These are phyloP conservation scores for Syncephalastrum sp. DNA, from an alignment of 371 early-diverging fungal species.

Conservation along the genomic window DNA sequence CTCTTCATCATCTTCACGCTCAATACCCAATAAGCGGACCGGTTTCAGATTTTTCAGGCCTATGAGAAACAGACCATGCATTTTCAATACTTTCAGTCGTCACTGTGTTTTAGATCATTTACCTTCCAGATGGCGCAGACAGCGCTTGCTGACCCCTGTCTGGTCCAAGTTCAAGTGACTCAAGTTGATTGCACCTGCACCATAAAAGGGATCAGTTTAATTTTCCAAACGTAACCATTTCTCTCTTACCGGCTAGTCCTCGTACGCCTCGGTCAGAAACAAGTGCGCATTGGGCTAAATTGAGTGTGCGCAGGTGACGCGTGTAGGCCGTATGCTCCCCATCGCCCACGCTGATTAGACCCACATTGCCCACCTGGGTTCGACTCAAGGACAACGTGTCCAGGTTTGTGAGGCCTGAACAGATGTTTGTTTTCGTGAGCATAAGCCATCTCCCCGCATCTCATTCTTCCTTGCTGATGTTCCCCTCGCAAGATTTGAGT, in stretches of 20 bases:
- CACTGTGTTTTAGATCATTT: slow-evolving; percentile 5
- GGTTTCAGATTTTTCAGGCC: slow-evolving; percentile 28
- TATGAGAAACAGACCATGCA: slow-evolving; percentile 8
- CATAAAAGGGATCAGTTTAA: slow-evolving; percentile 7
- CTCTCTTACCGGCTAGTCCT: slow-evolving; percentile 24
- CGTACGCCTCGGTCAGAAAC: slow-evolving; percentile 31
- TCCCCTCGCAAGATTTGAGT: not conserved
- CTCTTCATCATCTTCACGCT: slow-evolving; percentile 24
- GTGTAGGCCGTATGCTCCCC: slow-evolving; percentile 27
- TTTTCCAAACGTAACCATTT: not conserved
- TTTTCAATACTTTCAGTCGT: not conserved
- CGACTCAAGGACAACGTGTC: slow-evolving; percentile 28
- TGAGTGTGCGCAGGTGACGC: slow-evolving; percentile 27
- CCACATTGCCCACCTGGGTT: slow-evolving; percentile 18
- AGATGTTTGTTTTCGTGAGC: not conserved
- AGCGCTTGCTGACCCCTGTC: slow-evolving; percentile 32
- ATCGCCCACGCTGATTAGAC: slow-evolving; percentile 18
- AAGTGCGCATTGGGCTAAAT: slow-evolving; percentile 26
- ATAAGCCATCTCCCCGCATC: not conserved
- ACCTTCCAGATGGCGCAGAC: slow-evolving; percentile 34
- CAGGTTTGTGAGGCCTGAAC: slow-evolving; percentile 25
- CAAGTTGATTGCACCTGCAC: slow-evolving; percentile 35
- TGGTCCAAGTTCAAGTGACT: slow-evolving; percentile 40
- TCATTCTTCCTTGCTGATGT: not conserved
- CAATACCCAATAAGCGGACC: slow-evolving; percentile 34